These are phyloP conservation scores for Syzygium syzygioides DNA, from an alignment of 441 rosid genomes.

Conservation along the genomic window DNA sequence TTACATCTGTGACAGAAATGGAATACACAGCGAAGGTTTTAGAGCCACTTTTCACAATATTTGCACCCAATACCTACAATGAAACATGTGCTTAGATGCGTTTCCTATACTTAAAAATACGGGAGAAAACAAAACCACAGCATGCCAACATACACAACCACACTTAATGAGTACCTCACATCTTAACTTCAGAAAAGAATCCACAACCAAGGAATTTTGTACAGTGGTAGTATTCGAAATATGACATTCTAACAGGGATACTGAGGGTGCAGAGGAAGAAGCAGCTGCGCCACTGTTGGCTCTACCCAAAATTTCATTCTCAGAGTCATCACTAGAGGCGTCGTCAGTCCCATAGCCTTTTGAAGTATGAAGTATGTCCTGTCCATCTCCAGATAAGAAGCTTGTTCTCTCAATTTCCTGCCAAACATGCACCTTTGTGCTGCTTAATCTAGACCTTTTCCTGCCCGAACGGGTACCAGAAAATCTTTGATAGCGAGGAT, in stretches of 20 bases:
- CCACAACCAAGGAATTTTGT: slow-evolving; percentile 55
- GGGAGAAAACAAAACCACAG: slow-evolving; percentile 7
- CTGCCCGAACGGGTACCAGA: slow-evolving; percentile 41
- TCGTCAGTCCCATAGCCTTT: slow-evolving; percentile 37
- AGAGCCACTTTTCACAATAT: slow-evolving; percentile 90
- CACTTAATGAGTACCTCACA: slow-evolving; percentile 69
- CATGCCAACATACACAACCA: slow-evolving; percentile 1
- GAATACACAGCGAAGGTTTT: slow-evolving; percentile 94
- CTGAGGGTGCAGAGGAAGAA: slow-evolving; percentile 50
- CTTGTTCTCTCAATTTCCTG: slow-evolving; percentile 81
- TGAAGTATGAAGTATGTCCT: slow-evolving; percentile 44
- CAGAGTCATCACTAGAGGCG: slow-evolving; percentile 64
- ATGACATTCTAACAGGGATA: slow-evolving; percentile 39
- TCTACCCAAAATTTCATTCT: slow-evolving; percentile 53
- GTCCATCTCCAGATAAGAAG: slow-evolving; percentile 85
- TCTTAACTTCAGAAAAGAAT: slow-evolving; percentile 80
- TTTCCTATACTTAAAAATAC: slow-evolving; percentile 1
- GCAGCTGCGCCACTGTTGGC: slow-evolving; percentile 68
- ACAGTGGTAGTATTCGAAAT: slow-evolving; percentile 31
- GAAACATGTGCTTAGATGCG: slow-evolving; percentile 21
- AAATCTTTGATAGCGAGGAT: slow-evolving; percentile 38
- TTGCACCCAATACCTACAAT: slow-evolving; percentile 95
- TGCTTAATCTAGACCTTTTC: slow-evolving; percentile 61
- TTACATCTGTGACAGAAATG: slow-evolving; percentile 82
- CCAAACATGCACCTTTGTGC: slow-evolving; percentile 51